phyloP scores from a whole-genome alignment of 106 monocot genomes.

The Triglochin maritima region DNA sequence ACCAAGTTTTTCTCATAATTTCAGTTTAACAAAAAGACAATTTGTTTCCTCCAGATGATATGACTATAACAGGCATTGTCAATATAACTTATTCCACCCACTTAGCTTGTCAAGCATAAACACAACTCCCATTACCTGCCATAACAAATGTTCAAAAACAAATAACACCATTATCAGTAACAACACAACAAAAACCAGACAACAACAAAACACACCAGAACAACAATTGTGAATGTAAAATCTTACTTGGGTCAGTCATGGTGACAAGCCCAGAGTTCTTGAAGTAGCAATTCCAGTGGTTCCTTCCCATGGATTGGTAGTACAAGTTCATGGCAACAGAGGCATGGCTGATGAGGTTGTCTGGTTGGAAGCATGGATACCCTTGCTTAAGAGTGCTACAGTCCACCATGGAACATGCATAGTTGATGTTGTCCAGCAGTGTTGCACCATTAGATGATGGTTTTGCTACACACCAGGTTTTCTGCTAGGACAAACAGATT shows the following conservation, averaged over 20 bases:
- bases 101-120: background rate
- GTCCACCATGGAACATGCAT: constrained; percentile 16
- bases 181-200: background rate
- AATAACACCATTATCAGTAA: background rate
- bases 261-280: constrained; percentile 6
- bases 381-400: constrained; percentile 4
- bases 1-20: no score
- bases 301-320: constrained; percentile 15
- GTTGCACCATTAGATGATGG: constrained; percentile 12
- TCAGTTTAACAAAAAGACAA: no score
- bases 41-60: no score
- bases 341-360: constrained; percentile 13
- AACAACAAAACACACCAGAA: background rate
- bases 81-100: background rate
- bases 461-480: constrained; percentile 25
- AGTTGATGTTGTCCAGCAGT: constrained; percentile 15
- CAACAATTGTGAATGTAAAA: background rate
- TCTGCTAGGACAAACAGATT: background rate
- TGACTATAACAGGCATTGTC: no score
- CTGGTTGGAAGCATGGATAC: constrained; percentile 10
- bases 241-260: background rate
- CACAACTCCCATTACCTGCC: background rate
- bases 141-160: background rate
- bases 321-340: constrained; percentile 29
- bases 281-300: constrained; percentile 21